Percentiles rank a stretch among this genome's conserved stretches.
Evolutionary conservation across 2,329 filamentous ascomycete genomes (phyloP).

Genomic region (Trichophyton benhamiae): DNA sequence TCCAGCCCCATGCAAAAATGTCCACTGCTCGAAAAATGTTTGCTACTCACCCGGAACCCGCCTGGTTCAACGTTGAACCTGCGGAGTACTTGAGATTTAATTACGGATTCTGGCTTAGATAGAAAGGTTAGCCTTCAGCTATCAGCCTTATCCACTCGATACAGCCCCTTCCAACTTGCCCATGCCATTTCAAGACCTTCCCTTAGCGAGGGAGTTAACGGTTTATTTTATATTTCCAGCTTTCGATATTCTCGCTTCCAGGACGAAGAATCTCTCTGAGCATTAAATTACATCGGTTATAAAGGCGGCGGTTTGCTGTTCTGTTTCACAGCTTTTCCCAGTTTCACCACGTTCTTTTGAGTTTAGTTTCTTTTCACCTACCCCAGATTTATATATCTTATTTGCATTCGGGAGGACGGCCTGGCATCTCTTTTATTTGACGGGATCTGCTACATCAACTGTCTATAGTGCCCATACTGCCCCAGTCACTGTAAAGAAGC

Average conservation of each 20-base stretch:
- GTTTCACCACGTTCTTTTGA: not conserved
- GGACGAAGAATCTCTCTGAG: not conserved
- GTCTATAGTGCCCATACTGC: not conserved
- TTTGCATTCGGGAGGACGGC: not conserved
- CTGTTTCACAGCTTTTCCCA: too few species aligned
- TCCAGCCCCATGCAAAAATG: not conserved
- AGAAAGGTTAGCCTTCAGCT: not conserved
- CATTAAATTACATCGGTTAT: not conserved
- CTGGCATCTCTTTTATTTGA: not conserved
- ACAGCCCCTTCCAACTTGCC: not conserved
- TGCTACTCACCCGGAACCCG: conserved; percentile 3
- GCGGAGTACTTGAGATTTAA: conserved; percentile 12
- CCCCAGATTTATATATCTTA: not conserved
- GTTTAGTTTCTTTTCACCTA: not conserved
- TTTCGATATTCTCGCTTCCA: not conserved
- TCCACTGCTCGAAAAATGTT: conserved; percentile 1
- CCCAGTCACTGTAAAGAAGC: not conserved
- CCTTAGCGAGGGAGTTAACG: not conserved
- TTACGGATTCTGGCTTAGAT: conserved; percentile 15
- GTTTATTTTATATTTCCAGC: not conserved
- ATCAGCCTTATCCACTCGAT: not conserved
- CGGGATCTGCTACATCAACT: not conserved
- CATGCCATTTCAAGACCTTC: not conserved
- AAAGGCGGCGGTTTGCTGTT: not conserved
- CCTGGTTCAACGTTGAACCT: conserved; percentile 12